Conservation (phyloP, 2,329 filamentous ascomycete genomes). For the Fusarium dlaminii region DNA sequence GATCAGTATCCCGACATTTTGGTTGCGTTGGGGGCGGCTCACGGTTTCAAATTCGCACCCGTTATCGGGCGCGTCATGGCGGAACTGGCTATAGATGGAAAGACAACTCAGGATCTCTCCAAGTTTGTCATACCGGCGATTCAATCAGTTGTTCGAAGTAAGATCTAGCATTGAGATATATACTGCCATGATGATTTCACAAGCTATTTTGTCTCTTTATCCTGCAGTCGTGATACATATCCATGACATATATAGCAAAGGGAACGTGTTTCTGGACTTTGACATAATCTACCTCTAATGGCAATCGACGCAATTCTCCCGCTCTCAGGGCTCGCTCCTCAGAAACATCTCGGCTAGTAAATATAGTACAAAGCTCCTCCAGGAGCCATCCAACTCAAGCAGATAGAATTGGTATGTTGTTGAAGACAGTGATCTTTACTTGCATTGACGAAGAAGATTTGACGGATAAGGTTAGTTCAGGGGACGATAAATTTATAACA, state of each 20-base stretch:
- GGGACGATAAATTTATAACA: accelerated
- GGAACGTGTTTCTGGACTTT: background rate
- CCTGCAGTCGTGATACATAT: too few species aligned
- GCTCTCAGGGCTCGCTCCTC: too few species aligned
- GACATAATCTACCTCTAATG: too few species aligned
- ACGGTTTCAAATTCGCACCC: slow-evolving; percentile 1
- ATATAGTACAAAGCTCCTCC: too few species aligned
- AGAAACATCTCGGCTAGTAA: too few species aligned
- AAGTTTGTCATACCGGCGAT: background rate
- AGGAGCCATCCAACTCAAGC: too few species aligned
- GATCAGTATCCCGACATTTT: background rate
- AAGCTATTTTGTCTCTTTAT: background rate
- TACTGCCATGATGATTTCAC: accelerated
- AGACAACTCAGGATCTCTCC: background rate
- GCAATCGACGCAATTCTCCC: too few species aligned
- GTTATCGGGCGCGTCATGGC: background rate
- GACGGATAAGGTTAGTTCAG: accelerated
- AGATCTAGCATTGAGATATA: background rate
- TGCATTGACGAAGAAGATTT: accelerated
- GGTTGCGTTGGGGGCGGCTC: background rate
- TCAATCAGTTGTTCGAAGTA: background rate
- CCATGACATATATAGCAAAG: background rate
- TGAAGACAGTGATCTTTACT: too few species aligned
- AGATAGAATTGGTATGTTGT: too few species aligned
- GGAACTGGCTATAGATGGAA: background rate